Conservation (phyloP, 306 rosid genomes). For the Cajanus cajan region DNA sequence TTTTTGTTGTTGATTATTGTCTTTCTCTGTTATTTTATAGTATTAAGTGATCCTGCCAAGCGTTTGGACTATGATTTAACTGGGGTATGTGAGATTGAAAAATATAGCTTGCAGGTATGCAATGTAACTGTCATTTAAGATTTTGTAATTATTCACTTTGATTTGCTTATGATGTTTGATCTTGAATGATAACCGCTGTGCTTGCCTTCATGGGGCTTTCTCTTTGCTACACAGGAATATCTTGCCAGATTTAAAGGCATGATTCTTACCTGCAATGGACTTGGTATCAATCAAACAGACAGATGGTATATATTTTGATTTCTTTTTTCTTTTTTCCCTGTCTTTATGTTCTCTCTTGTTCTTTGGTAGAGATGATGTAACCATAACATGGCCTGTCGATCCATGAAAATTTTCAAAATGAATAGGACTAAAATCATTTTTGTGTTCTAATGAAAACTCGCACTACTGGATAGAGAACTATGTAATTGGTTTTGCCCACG, state of each 20-base stretch:
- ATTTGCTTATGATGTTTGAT: conserved; percentile 13
- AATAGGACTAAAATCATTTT: neutral
- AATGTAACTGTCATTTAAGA: neutral
- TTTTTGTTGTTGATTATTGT: neutral
- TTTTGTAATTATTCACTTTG: neutral
- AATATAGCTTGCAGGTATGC: conserved; percentile 68
- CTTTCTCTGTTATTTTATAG: conserved; percentile 32
- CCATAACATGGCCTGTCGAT: neutral
- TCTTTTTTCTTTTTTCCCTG: neutral
- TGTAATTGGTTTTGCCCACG: neutral
- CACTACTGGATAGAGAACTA: neutral
- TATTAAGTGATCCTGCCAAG: conserved; percentile 66
- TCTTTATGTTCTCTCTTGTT: conserved; percentile 1
- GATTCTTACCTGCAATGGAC: conserved; percentile 89
- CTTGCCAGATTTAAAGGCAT: conserved; percentile 76
- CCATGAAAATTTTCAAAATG: neutral
- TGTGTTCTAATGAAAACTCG: neutral
- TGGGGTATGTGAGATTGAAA: conserved; percentile 65
- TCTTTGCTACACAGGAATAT: conserved; percentile 56
- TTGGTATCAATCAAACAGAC: conserved; percentile 56
- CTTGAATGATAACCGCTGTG: neutral
- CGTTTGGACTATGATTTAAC: conserved; percentile 68
- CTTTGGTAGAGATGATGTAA: neutral
- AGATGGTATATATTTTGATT: conserved; percentile 44
- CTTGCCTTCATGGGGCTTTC: conserved; percentile 2